These are phyloP conservation scores for Coprinopsis sp. DNA, from an alignment of 768 basidiomycete species.

Conservation along the genomic window DNA sequence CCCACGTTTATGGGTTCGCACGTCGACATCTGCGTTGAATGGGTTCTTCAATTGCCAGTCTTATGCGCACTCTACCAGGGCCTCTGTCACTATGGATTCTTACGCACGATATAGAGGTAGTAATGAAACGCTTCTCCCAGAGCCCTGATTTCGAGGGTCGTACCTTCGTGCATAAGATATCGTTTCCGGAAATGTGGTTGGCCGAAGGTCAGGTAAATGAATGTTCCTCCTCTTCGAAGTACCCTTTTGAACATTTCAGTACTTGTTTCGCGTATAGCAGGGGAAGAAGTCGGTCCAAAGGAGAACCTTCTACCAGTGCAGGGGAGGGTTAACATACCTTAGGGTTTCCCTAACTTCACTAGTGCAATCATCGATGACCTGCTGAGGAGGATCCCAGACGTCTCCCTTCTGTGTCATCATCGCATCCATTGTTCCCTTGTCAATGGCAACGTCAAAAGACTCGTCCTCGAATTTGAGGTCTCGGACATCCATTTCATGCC, in stretches of 20 bases:
- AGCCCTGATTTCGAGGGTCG: slow-evolving; percentile 60
- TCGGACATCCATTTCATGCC: slow-evolving; percentile 84
- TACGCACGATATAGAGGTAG: slow-evolving; percentile 67
- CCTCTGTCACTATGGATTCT: slow-evolving; percentile 14
- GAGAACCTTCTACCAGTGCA: too few species aligned
- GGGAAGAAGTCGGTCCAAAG: too few species aligned
- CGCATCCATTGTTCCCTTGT: slow-evolving; percentile 91
- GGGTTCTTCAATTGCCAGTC: too few species aligned
- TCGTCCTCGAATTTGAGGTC: slow-evolving; percentile 53
- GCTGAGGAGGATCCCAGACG: slow-evolving; percentile 78
- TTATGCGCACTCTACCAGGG: too few species aligned
- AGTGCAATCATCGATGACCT: slow-evolving; percentile 65
- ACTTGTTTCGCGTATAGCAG: too few species aligned
- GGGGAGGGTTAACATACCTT: too few species aligned
- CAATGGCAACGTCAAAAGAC: slow-evolving; percentile 76
- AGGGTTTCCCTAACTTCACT: slow-evolving; percentile 74
- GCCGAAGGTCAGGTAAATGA: slow-evolving; percentile 83
- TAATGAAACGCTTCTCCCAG: slow-evolving; percentile 83
- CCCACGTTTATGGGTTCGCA: too few species aligned
- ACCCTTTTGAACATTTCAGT: slow-evolving; percentile 38
- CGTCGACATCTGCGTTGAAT: too few species aligned
- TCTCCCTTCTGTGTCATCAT: slow-evolving; percentile 83
- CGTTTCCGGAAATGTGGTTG: slow-evolving; percentile 83
- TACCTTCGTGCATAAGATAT: slow-evolving; percentile 53
- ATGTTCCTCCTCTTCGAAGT: slow-evolving; percentile 54